Evolutionary conservation across 129 eudicot species (phyloP), one percentile per base, ranked within the genome.

Genomic region (Dittrichia graveolens): DNA sequence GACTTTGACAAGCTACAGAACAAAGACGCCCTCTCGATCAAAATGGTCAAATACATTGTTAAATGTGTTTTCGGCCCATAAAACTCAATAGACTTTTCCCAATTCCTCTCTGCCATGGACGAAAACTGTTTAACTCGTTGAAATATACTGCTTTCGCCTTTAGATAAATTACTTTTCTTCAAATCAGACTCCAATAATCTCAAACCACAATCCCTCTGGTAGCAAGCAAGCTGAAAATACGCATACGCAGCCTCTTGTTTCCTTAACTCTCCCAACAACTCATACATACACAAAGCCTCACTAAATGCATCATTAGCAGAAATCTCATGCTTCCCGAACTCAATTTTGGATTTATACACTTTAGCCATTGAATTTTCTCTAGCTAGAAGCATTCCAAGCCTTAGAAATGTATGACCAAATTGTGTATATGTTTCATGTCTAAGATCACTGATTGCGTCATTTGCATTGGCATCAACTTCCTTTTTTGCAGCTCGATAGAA

Each of bases 221-320:
- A 83, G 49, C 93, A 91, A 34, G 91, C 97, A 38, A 95, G 91
- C 72, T 95, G 99, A 77, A 82, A 86, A 85, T 88, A 79, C 8
- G 97, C 91, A 80, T 82, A 95, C 4, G 99, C 97, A 61, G 93
- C 96, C 80, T 95, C 99, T 77, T 95, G 99, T 73, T 73, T 90
- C 18, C 99, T 88, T 59, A 84, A 65, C 52, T 86, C 99, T 78
- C 97, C 99, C 61, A 95, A 72, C 19, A 86, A 83, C 78, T 95
- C 99, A 31, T 88, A 95, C 8, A 88, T 18, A 19, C 84, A 80
- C 69, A 95, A 75, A 37, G 99, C 99, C 83, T 88, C 97, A 7
- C 87, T 83, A 31, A 95, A 86, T 71, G 97, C 96, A 69, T 95
- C 99, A 82, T 78, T 95, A 13, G 97, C 97, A 39, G 97, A 86